Evolutionary conservation across 306 rosid genomes (phyloP).

Genomic region (Castanea mollissima): DNA sequence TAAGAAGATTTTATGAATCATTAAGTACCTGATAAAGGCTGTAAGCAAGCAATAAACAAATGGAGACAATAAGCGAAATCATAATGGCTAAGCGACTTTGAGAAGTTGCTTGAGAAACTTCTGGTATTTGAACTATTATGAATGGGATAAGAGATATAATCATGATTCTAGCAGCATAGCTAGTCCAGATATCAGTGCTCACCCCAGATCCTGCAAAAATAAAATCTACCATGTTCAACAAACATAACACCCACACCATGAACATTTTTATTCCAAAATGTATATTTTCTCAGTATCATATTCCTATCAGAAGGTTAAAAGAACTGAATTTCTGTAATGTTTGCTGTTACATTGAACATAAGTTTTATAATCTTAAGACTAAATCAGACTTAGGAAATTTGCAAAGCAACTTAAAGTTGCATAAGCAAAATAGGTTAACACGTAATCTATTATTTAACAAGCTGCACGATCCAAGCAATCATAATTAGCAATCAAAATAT

Average conservation of each 20-base stretch:
- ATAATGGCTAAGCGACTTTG: constrained; percentile 75
- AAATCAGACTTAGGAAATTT: neutral
- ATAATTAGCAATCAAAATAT: no score
- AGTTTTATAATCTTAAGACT: no score
- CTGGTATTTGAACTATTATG: constrained; percentile 86
- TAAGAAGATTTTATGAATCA: neutral
- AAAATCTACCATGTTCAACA: no score
- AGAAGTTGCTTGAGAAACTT: constrained; percentile 60
- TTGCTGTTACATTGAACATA: neutral
- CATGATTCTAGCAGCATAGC: constrained; percentile 90
- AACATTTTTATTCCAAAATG: no score
- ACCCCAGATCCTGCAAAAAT: constrained; percentile 86
- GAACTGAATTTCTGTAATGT: neutral
- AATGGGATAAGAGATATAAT: constrained; percentile 72
- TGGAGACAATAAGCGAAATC: constrained; percentile 68
- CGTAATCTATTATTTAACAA: no score
- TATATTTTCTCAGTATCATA: neutral
- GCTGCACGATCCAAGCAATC: no score
- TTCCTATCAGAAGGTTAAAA: neutral
- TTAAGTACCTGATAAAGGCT: constrained; percentile 78
- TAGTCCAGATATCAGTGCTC: constrained; percentile 93
- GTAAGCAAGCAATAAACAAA: constrained; percentile 49
- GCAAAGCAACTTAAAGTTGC: neutral
- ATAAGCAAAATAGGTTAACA: neutral
- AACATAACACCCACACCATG: no score